A percentile compares a stretch with the other conserved stretches of the same genome.
Evolutionary conservation across 106 monocot genomes (phyloP).

Genomic region (Dioscorea dumetorum): DNA sequence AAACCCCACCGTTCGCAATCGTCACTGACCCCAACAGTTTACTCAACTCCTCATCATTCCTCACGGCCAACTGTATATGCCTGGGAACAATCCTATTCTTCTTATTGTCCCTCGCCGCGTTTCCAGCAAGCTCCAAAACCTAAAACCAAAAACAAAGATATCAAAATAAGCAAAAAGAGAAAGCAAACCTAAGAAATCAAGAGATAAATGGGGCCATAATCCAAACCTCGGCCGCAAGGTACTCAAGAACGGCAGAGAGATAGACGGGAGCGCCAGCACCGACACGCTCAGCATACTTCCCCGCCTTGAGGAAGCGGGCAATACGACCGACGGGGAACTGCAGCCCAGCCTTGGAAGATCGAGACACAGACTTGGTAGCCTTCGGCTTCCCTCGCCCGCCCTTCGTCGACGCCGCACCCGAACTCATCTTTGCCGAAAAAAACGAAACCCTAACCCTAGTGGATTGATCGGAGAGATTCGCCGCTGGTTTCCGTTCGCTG

Average conservation of each 20-base stretch:
- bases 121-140: constrained; percentile 1
- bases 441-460: not conserved
- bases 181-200: not conserved
- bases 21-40: not conserved
- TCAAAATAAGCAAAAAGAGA: not conserved
- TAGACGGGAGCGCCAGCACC: not conserved
- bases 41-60: not conserved
- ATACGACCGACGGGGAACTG: not conserved
- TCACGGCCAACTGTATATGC: not conserved
- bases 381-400: not conserved
- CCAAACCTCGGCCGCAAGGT: not conserved
- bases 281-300: not conserved
- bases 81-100: not conserved
- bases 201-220: not conserved
- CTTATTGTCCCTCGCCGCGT: not conserved
- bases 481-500: no score
- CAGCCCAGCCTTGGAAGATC: not conserved
- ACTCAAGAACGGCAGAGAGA: not conserved
- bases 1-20: not conserved
- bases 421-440: not conserved
- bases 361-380: not conserved
- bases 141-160: not conserved
- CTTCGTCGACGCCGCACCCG: not conserved
- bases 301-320: not conserved
- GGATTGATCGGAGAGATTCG: no score